Evolutionary conservation across 176 grass and related monocot genomes (phyloP), one percentile per base, ranked within the genome.

Genomic region (Luzula sylvatica): DNA sequence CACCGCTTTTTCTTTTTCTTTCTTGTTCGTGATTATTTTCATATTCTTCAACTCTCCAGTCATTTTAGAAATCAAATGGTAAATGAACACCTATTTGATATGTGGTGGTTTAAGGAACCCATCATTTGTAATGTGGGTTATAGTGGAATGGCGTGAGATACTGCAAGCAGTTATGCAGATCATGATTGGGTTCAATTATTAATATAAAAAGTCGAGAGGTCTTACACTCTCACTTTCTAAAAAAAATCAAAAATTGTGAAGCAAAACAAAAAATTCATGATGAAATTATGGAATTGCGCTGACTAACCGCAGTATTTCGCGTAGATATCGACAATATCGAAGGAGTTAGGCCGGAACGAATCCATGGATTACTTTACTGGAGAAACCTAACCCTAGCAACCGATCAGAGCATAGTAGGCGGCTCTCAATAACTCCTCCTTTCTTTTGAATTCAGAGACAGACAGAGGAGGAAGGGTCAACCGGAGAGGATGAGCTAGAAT

Each of bases 241-340:
- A 19, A 25, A 14, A 3, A 8, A 28, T 11, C 19, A 5, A 17
- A 18, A 20, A n/a, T 7, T 13, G 15, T n/a, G 0, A 29, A 50
- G 18, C 50, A 12, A 8, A 18, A 5, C 4, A 39, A 58, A 2
- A 18, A 20, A 11, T 7, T 13, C 13, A 19, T 0, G 22, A 45
- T 24, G 56, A 14, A 8, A n/a, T 2, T 5, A 45, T 53, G 23
- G 40, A 13, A 46, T 66, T 60, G 46, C 21, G 8, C 27, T 18
- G 30, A 55, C 92, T 80, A 67, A 98, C 92, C 74, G 60, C 74
- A 83, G 75, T 90, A 98, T 59, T 65, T 86, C 42, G 32, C 23
- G 61, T 82, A 98, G 71, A 72, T 51, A 52, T 90, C 71, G 45
- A 80, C 70, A 56, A 80, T 87, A 45, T 80, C 72, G 22, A 75